Conservation (phyloP, 352 stramenopile genomes). For the Globisporangium middletonii region DNA sequence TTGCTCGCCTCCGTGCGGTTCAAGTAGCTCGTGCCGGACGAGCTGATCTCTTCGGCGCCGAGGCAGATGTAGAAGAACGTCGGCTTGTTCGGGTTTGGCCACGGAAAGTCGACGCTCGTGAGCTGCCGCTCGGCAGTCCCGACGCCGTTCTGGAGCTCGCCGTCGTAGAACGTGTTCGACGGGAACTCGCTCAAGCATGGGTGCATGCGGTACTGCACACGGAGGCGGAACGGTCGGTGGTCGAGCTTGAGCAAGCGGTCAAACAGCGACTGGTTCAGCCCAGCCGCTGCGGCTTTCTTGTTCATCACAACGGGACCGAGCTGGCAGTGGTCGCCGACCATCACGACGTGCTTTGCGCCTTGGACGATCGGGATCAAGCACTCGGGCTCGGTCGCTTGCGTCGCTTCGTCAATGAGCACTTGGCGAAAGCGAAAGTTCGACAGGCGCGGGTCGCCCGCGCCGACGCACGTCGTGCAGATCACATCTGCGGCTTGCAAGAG, state of each 20-base stretch:
- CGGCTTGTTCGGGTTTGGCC: constrained; percentile 95
- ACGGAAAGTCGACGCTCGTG: constrained; percentile 92
- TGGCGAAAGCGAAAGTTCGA: constrained; percentile 98
- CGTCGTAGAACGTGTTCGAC: constrained; percentile 99
- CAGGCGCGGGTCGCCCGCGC: constrained; percentile 95
- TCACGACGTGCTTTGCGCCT: constrained; percentile 98
- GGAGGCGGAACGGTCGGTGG: constrained; percentile 94
- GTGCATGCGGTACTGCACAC: constrained; percentile 99
- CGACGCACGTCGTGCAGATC: constrained; percentile 99
- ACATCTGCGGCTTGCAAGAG: constrained; percentile 98
- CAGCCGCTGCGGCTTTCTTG: constrained; percentile 96
- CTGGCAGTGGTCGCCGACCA: constrained; percentile 99
- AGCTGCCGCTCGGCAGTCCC: constrained; percentile 91
- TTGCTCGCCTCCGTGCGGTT: constrained; percentile 98
- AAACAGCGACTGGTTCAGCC: constrained; percentile 97
- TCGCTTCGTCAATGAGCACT: constrained; percentile 99
- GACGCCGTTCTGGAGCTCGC: constrained; percentile 98
- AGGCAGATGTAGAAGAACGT: constrained; percentile 98
- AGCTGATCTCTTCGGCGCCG: constrained; percentile 97
- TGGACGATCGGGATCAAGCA: constrained; percentile 98
- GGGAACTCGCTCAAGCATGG: constrained; percentile 98
- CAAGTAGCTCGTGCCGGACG: constrained; percentile 96
- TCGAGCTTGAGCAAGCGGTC: constrained; percentile 95
- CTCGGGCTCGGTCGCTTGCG: constrained; percentile 98
- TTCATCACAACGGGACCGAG: constrained; percentile 98